Evolutionary conservation across 2,329 filamentous ascomycete species (phyloP).

Genomic region (Cadophora malorum): DNA sequence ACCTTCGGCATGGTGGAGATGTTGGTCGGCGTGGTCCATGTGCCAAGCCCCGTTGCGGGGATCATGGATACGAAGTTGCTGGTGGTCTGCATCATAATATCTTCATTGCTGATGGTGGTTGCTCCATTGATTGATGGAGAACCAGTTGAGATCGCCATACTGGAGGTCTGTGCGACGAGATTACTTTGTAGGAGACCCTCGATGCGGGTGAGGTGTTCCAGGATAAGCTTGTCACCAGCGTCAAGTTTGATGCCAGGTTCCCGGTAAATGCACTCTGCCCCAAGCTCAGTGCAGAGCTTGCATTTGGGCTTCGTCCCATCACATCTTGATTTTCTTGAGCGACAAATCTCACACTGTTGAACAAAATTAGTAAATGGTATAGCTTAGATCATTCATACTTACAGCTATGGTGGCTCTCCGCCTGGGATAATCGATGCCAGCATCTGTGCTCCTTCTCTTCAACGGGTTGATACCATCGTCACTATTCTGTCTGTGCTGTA

Average conservation of each 20-base stretch:
- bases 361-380: slow-evolving; percentile 30
- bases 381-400: slow-evolving; percentile 45
- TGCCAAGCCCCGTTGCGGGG: slow-evolving; percentile 71
- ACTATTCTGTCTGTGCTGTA: slow-evolving; percentile 51
- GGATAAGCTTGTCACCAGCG: slow-evolving; percentile 83
- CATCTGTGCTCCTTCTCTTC: slow-evolving; percentile 67
- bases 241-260: slow-evolving; percentile 88
- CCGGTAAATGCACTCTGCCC: slow-evolving; percentile 83
- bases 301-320: slow-evolving; percentile 83
- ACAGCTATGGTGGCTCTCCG: slow-evolving; percentile 71
- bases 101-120: slow-evolving; percentile 65
- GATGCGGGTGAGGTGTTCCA: slow-evolving; percentile 79
- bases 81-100: slow-evolving; percentile 53
- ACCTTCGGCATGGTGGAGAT: slow-evolving; percentile 88
- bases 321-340: slow-evolving; percentile 79
- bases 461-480: slow-evolving; percentile 64
- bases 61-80: slow-evolving; percentile 59
- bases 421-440: slow-evolving; percentile 67
- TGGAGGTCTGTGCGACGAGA: slow-evolving; percentile 58
- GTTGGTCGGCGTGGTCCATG: slow-evolving; percentile 71
- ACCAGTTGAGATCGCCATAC: slow-evolving; percentile 63
- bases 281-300: slow-evolving; percentile 81
- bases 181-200: slow-evolving; percentile 79
- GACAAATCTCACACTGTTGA: slow-evolving; percentile 77
- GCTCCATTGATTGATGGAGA: slow-evolving; percentile 71